Evolutionary conservation across 2,329 filamentous ascomycete species (phyloP).

Genomic region (Ascocoryne sarcoides): DNA sequence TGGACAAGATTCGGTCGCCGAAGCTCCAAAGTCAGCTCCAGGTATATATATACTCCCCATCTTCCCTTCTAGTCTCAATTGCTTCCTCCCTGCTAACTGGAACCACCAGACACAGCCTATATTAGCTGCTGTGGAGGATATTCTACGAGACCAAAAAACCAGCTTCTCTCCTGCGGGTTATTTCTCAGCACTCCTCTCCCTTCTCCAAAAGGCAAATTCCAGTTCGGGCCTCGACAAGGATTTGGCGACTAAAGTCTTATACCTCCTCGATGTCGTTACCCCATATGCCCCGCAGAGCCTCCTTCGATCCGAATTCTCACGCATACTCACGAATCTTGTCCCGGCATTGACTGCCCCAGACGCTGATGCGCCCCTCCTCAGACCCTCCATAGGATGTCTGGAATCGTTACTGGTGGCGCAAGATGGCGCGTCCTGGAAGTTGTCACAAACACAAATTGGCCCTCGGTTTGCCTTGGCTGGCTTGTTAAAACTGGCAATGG

Average conservation of each 20-base stretch:
- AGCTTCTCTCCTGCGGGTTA: constrained; percentile 81
- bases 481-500: constrained; percentile 73
- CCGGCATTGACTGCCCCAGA: constrained; percentile 73
- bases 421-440: constrained; percentile 79
- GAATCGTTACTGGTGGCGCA: constrained; percentile 88
- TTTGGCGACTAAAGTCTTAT: constrained; percentile 77
- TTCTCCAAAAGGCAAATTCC: constrained; percentile 69
- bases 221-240: constrained; percentile 66
- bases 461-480: constrained; percentile 82
- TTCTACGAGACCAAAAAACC: constrained; percentile 78
- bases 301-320: constrained; percentile 87
- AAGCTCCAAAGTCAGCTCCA: constrained; percentile 94
- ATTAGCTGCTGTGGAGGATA: constrained; percentile 85
- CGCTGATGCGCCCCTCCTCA: constrained; percentile 77
- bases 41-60: constrained; percentile 39
- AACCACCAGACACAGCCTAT: constrained; percentile 65
- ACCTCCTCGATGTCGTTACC: constrained; percentile 88
- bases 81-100: constrained; percentile 5
- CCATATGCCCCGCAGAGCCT: constrained; percentile 77
- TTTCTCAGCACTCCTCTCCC: constrained; percentile 86
- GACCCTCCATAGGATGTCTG: constrained; percentile 84
- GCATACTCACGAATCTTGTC: constrained; percentile 80
- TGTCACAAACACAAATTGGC: constrained; percentile 73
- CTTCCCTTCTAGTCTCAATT: neutral
- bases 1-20: constrained; percentile 94